Evolutionary conservation across 805 yeast genomes (phyloP), one percentile per base, ranked within the genome.

Genomic region (Naumovozyma baii): DNA sequence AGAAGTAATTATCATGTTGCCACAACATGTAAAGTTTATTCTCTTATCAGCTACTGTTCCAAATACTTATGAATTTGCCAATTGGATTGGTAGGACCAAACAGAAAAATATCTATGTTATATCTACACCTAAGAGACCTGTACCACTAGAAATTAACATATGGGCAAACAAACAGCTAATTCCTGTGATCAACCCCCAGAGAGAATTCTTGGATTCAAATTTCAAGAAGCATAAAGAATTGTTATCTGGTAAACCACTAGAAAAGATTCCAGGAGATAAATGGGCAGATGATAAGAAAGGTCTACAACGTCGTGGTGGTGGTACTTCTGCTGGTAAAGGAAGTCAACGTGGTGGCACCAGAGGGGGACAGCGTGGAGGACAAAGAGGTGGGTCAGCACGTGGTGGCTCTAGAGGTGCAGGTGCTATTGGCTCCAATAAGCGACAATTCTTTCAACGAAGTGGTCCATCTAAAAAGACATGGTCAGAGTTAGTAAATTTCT

Each of bases 51-150:
- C 99, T 3, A 92, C 99, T 0, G 97, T 92, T 5, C 98, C 99
- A n/a, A 92, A 92, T 58, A 90, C 98, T 0, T 83, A 74, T 57
- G 99, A 92, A 57, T 92, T 92, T 70, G 99, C 99, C 7, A 84
- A 82, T 48, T 92, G 99, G 99, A 90, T 92, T 15, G 97, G 99
- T 3, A 73, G 98, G 61, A 92, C 98, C 0, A 92, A 92, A 57
- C 88, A 85, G 51, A 90, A 88, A 59, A 94, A 92, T 54, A 90
- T 92, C 7, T 90, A 92, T 53, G 98, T 92, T 36, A 92, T 92
- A 16, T 86, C 95, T 0, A 92, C 99, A 0, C 87, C 95, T 10
- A 85, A 92, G 59, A 78, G 99, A 58, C 99, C 99, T 0, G 94
- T 92, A 17, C 99, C 99, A 0, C 64, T 92, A 41, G 96, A 85